Base-by-base conservation (phyloP, 805 yeast species). In the Sungouiella blattae region DNA sequence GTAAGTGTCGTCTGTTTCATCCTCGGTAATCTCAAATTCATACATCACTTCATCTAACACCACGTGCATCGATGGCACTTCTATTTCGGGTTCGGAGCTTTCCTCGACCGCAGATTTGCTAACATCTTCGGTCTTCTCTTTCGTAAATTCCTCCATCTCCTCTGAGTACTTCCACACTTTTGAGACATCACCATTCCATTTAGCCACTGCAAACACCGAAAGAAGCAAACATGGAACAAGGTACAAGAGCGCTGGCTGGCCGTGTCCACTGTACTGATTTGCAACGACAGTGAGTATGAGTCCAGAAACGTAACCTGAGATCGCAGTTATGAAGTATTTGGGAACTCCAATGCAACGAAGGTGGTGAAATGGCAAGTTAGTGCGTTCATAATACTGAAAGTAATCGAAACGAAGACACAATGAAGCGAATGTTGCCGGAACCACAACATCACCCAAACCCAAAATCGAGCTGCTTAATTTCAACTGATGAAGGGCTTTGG, bases 201-300 rank as follows among this genome's bases (percentile, higher is more conserved):
- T 32, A 0, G 76, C 75, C 0, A 58, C 45, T 0, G 49, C 24
- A 0, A 57, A n/a, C 1, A 69, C 62, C 0, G 70, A 57, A 0
- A 62, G 6, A 13, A 59, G 24, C 22, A 63, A 29, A n/a, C 46
- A 27, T 4, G 88, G 88, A 4, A 78, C 78, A 17, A 82, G 54
- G 49, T 80, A 82, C 13, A 83, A 50, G 41, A 83, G 58, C 0
- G 87, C 87, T 1, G 88, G 88, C 55, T 81, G 88, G 1, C 79
- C 86, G 8, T 49, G 53, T 1, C 67, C 47, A 41, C 48, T 73
- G 3, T 49, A 33, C 21, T 60, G 57, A 32, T 73, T 53, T 3
- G 67, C 73, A 2, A 41, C 45, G 32, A 71, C 55, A 1, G 87
- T 75, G 0, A 49, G 31, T 0, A 53, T 15, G 26, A 82, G 50